Conservation (phyloP, 1,139 yeast species). For the Yamadazyma diospyri region DNA sequence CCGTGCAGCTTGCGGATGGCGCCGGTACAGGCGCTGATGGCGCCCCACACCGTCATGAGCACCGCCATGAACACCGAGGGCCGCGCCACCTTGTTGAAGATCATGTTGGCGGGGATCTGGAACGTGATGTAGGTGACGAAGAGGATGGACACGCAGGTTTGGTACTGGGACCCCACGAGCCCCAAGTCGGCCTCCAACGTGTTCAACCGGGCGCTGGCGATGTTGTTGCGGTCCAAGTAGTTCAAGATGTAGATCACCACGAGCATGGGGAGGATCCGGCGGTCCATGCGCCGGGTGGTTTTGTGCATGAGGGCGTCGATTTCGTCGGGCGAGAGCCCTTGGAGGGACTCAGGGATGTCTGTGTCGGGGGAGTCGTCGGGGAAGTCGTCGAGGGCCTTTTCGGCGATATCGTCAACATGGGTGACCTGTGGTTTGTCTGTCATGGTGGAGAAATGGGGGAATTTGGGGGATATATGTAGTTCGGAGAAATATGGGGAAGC, state of each 20-base stretch:
- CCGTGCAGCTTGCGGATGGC: slow-evolving; percentile 19
- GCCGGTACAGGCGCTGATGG: slow-evolving; percentile 40
- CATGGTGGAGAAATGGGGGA: not conserved
- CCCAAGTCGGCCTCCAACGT: slow-evolving; percentile 52
- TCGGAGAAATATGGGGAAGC: slow-evolving; percentile 1
- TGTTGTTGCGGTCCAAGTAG: slow-evolving; percentile 57
- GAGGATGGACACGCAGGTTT: slow-evolving; percentile 52
- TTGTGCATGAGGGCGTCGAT: slow-evolving; percentile 35
- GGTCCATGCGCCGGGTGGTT: slow-evolving; percentile 47
- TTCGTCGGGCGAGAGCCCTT: slow-evolving; percentile 32
- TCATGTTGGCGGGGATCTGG: slow-evolving; percentile 55
- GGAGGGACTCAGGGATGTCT: slow-evolving; percentile 31
- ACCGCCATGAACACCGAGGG: slow-evolving; percentile 50
- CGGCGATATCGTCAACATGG: no score
- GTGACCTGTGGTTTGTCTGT: no score
- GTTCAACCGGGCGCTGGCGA: slow-evolving; percentile 60
- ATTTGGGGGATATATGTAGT: not conserved
- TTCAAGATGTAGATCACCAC: slow-evolving; percentile 51
- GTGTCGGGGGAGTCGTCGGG: no score
- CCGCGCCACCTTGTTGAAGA: slow-evolving; percentile 45
- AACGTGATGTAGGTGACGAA: slow-evolving; percentile 60
- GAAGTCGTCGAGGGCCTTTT: no score
- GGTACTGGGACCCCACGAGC: slow-evolving; percentile 48
- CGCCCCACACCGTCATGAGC: slow-evolving; percentile 54
- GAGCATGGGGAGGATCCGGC: slow-evolving; percentile 53